Conservation (phyloP, 2,329 filamentous ascomycete genomes). For the Coniosporium tulheliwenetii region DNA sequence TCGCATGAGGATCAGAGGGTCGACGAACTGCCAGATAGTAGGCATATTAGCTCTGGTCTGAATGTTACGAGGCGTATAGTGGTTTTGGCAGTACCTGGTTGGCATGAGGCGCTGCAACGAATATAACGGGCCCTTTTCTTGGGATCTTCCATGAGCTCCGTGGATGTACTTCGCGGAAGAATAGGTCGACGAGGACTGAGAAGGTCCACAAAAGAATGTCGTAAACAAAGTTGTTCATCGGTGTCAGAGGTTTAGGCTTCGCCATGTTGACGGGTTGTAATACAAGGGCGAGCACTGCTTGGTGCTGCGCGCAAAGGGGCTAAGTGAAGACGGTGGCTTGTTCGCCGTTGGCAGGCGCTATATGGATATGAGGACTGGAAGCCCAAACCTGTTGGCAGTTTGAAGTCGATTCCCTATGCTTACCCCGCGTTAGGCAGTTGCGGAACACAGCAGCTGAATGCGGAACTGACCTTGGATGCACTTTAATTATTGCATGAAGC, state of each 20-base stretch:
- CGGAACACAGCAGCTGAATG: too few species aligned
- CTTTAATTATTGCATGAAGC: too few species aligned
- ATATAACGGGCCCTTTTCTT: slow-evolving; percentile 72
- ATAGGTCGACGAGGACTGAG: slow-evolving; percentile 78
- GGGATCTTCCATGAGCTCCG: slow-evolving; percentile 92
- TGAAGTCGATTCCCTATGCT: too few species aligned
- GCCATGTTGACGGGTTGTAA: neutral
- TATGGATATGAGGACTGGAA: too few species aligned
- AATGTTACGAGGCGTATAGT: slow-evolving; percentile 2
- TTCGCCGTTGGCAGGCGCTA: too few species aligned
- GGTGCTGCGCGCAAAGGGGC: too few species aligned
- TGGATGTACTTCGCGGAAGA: slow-evolving; percentile 95
- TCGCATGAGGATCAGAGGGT: slow-evolving; percentile 84
- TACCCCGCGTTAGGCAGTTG: too few species aligned
- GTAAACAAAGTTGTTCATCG: slow-evolving; percentile 61
- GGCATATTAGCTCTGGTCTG: slow-evolving; percentile 1
- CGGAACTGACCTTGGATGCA: too few species aligned
- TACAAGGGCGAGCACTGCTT: too few species aligned
- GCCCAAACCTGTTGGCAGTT: too few species aligned
- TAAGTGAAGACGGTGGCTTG: too few species aligned
- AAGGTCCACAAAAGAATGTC: slow-evolving; percentile 65
- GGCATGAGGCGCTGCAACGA: slow-evolving; percentile 91
- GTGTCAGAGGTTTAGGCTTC: slow-evolving; percentile 28
- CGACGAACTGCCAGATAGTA: slow-evolving; percentile 56
- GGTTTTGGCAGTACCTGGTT: slow-evolving; percentile 51